Base-by-base conservation (phyloP, 768 basidiomycete species). In the Kwoniella sp. region DNA sequence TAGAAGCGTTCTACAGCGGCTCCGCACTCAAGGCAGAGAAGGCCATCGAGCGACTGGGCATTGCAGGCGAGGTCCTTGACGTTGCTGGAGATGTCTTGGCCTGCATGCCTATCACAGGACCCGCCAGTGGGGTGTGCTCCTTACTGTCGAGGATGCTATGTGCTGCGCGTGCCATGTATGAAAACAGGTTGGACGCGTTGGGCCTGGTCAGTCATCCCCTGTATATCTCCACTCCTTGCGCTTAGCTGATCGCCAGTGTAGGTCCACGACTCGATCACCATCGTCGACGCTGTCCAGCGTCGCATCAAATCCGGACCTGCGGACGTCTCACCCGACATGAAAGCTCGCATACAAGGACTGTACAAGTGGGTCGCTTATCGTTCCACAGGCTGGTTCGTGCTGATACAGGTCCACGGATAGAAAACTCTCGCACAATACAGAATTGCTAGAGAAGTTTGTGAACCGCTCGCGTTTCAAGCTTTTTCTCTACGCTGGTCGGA, bases 221-320 rank as follows among this genome's bases (percentile, higher is more conserved):
- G 26, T 14, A 44, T 28, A 44, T 44, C 23, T 5, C 12, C 5
- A 25, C 3, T 22, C 15, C 26, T n/a, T n/a, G n/a, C n/a, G n/a
- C n/a, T 26, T 4, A 26, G 42, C 29, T 45, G 29, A 45, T 14
- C 3, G 11, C n/a, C 6, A 32, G 14, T 10, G 25, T 27, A 48
- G 47, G 47, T 48, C 27, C 38, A 37, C 28, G 47, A 48, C 15
- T 48, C 47, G n/a, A 48, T 48, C 19, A 48, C 47, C 15, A 48
- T 48, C 26, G 47, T 48, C 8, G 33, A 48, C 19, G 47, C 47
- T 15, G 47, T 48, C 2, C 33, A 48, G 8, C 34, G 25, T 12
- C 26, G 37, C 17, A 26, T 48, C 26, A 37, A 19, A n/a, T 12
- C 47, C 17, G 28, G 37, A 11, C 14, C 36, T 27, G 37, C 37